Evolutionary conservation across 2,329 filamentous ascomycete genomes (phyloP), one percentile per base, ranked within the genome.

Genomic region (Talaromyces sp.): DNA sequence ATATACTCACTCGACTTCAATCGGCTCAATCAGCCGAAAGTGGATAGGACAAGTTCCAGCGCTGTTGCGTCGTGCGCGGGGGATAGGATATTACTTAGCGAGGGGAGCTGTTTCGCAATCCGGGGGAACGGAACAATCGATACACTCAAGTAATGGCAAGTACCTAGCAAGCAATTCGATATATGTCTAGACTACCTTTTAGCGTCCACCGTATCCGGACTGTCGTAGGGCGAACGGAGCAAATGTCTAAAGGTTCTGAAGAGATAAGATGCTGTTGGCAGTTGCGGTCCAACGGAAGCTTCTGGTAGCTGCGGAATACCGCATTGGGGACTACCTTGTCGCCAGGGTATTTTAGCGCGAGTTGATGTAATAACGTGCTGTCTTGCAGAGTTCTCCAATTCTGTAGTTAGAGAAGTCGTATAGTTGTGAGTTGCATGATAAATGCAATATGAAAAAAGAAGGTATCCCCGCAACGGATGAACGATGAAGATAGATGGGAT

Each of bases 281-380:
- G 50, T 37, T 56, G 33, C 52, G 52, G 52, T 56, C 52, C 52
- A 56, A 56, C 52, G 52, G 52, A 56, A 56, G 52, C 52, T 22
- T 39, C 33, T 54, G 50, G 22, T 47, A 47, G 43, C 43, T 47
- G 43, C 19, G 43, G 43, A n/a, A 47, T 37, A 37, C 11, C 27
- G 41, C 5, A 6, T 8, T 5, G n/a, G 14, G 41, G 41, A 16
- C 41, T 43, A 16, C 3, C 13, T 43, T 43, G 41, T 43, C 41
- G 19, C 11, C n/a, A 33, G 24, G 49, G 14, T 52, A 19, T 10
- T 33, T 52, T 31, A 52, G 27, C 24, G 27, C 27, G 49, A 33
- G 27, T 52, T 33, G 49, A 27, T 33, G 49, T 31, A 10, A 7
- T 47, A 22, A n/a, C 11, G n/a, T 33, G 10, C 5, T n/a, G 19